These are phyloP conservation scores for Leucocoprinus sp. DNA, from an alignment of 768 basidiomycete genomes.

Conservation along the genomic window DNA sequence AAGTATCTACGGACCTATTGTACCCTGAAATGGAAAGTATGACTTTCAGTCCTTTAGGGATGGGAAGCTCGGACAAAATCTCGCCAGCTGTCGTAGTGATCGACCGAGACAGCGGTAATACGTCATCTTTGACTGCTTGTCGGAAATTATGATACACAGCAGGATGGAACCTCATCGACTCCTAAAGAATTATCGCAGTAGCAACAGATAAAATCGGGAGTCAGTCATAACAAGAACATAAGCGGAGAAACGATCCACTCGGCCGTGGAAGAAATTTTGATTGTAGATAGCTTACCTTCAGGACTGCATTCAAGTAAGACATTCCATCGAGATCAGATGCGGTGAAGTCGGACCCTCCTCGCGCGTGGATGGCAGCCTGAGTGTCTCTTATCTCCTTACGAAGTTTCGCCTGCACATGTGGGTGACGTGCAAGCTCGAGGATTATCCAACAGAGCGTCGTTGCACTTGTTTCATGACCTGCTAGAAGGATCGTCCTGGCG, in stretches of 20 bases:
- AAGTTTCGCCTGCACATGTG: conserved; percentile 50
- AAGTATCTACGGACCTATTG: conserved; percentile 32
- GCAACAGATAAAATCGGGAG: background rate
- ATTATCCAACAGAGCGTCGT: conserved; percentile 53
- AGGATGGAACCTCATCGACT: conserved; percentile 38
- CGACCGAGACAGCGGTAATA: conserved; percentile 48
- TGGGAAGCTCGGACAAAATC: conserved; percentile 34
- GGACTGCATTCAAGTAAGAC: conserved; percentile 37
- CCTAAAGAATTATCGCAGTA: conserved; percentile 23
- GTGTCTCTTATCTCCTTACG: conserved; percentile 49
- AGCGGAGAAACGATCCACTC: background rate
- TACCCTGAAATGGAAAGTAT: conserved; percentile 44
- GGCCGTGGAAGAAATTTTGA: conserved; percentile 8
- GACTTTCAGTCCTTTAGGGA: conserved; percentile 44
- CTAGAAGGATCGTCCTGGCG: conserved; percentile 40
- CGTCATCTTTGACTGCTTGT: conserved; percentile 42
- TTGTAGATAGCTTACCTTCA: conserved; percentile 29
- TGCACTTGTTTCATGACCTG: conserved; percentile 56
- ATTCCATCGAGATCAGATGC: conserved; percentile 40
- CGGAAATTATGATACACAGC: conserved; percentile 26
- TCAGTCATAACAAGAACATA: background rate
- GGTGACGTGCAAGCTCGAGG: conserved; percentile 51
- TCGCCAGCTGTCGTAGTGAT: conserved; percentile 38
- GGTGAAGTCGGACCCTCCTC: conserved; percentile 30
- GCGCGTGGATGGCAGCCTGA: conserved; percentile 25